Conservation (phyloP, 495 filamentous ascomycete genomes). For the Geoglossum glabrum region DNA sequence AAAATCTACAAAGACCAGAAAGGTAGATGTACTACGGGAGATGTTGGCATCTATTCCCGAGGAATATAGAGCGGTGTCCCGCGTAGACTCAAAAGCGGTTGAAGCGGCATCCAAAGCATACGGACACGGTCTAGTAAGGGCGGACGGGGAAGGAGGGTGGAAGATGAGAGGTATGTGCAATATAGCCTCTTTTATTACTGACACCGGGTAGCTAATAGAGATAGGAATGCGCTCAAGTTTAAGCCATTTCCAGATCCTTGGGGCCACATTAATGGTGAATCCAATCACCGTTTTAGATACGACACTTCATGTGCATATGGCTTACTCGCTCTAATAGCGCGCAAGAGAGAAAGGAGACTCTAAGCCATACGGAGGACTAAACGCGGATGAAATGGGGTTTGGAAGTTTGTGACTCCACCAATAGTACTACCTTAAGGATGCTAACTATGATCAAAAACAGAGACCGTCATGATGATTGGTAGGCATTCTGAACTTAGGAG, state of each 20-base stretch:
- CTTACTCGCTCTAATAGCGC: background rate
- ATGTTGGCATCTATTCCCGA: background rate
- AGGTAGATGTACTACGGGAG: background rate
- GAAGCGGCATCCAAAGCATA: background rate
- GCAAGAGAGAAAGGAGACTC: background rate
- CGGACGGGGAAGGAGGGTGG: background rate
- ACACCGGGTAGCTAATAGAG: background rate
- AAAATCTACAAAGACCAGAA: background rate
- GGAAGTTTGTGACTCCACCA: background rate
- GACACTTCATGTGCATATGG: background rate
- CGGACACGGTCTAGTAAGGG: background rate
- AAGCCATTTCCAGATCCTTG: background rate
- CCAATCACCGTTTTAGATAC: background rate
- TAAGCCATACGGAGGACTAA: background rate
- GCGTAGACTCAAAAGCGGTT: background rate
- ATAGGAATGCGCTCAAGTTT: background rate
- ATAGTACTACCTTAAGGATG: background rate
- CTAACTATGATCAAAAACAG: background rate
- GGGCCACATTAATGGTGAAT: background rate
- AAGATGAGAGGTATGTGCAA: background rate
- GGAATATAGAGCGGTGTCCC: background rate
- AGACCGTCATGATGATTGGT: background rate
- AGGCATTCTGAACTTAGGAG: background rate
- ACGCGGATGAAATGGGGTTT: constrained; percentile 4
- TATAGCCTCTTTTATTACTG: background rate